Evolutionary conservation across 805 yeast genomes (phyloP).

Genomic region (Ogataea degrootiae): DNA sequence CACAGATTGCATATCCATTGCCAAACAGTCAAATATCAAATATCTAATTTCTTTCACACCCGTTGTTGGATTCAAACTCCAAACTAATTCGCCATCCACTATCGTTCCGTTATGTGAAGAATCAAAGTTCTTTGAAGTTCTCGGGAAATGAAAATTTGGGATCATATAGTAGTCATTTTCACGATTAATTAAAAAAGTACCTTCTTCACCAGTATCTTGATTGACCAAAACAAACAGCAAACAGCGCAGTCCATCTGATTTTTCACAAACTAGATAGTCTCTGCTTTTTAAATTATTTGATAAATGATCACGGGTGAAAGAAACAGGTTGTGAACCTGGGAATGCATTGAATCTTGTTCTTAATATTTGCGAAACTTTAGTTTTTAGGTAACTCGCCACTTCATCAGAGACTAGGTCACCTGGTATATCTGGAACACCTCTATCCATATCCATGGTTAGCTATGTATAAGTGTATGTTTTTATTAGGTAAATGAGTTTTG

Average conservation of each 20-base stretch:
- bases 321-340: slow-evolving; percentile 95
- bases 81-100: slow-evolving; percentile 90
- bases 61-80: slow-evolving; percentile 52
- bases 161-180: slow-evolving; percentile 81
- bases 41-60: slow-evolving; percentile 66
- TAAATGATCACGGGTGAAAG: slow-evolving; percentile 75
- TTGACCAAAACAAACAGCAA: slow-evolving; percentile 59
- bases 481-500: no score
- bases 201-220: slow-evolving; percentile 73
- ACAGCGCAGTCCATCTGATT: slow-evolving; percentile 89
- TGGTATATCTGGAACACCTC: slow-evolving; percentile 79
- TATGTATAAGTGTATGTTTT: background rate
- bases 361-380: slow-evolving; percentile 60
- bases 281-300: slow-evolving; percentile 52
- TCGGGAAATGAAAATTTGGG: slow-evolving; percentile 82
- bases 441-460: slow-evolving; percentile 16
- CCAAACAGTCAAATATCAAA: slow-evolving; percentile 87
- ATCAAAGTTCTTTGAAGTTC: slow-evolving; percentile 38
- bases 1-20: slow-evolving; percentile 70
- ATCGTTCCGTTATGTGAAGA: slow-evolving; percentile 81
- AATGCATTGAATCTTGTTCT: slow-evolving; percentile 53
- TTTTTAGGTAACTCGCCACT: slow-evolving; percentile 62
- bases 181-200: slow-evolving; percentile 83
- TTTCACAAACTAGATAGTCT: slow-evolving; percentile 94
- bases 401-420: slow-evolving; percentile 74